These are phyloP conservation scores for Scleromitrula shiraiana DNA, from an alignment of 2,329 filamentous ascomycete species.

Conservation along the genomic window DNA sequence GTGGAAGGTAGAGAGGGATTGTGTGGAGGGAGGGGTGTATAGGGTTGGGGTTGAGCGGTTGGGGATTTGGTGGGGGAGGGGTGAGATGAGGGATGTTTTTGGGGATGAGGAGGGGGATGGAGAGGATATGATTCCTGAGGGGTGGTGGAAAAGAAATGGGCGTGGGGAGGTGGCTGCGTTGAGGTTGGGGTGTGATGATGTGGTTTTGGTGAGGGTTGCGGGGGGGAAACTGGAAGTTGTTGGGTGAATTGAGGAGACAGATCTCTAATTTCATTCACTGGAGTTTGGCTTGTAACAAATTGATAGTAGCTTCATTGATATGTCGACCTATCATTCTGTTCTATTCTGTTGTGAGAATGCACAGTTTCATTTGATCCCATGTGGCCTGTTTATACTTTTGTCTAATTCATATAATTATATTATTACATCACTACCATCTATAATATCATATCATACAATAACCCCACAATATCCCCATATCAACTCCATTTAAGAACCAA, in stretches of 20 bases:
- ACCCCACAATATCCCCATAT: not conserved
- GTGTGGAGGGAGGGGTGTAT: not conserved
- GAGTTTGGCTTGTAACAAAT: too few relatives aligned
- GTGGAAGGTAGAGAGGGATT: not conserved
- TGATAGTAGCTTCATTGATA: too few relatives aligned
- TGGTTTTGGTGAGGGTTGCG: not conserved
- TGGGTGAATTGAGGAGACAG: too few relatives aligned
- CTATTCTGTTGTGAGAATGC: too few relatives aligned
- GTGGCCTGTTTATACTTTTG: too few relatives aligned
- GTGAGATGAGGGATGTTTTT: not conserved
- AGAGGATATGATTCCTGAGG: not conserved
- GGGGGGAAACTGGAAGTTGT: not conserved
- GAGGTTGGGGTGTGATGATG: not conserved
- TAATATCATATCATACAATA: not conserved
- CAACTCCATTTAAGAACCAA: constrained; percentile 31
- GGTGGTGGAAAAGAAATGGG: too few relatives aligned
- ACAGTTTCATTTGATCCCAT: too few relatives aligned
- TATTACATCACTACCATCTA: too few relatives aligned
- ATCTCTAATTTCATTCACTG: too few relatives aligned
- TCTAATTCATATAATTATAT: too few relatives aligned
- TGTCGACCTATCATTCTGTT: too few relatives aligned
- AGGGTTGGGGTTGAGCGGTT: not conserved
- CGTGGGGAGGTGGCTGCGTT: too few relatives aligned
- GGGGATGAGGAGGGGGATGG: not conserved
- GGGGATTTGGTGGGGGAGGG: not conserved